Evolutionary conservation across 306 rosid species (phyloP).

Genomic region (Carpinus viminea): DNA sequence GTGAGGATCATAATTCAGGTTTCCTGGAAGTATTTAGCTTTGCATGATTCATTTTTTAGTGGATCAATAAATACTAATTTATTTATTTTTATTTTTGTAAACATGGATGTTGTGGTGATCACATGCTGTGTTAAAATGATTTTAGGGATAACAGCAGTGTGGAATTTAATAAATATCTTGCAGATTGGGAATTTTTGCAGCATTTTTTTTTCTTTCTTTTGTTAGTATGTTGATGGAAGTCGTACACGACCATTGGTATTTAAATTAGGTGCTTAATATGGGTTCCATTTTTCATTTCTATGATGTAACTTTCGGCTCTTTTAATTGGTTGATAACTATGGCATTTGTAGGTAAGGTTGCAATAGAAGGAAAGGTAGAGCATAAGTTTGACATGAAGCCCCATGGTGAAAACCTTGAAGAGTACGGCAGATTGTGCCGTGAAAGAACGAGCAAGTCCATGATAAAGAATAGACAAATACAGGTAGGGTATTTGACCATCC

Average conservation of each 20-base stretch:
- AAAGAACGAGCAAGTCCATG: conserved; percentile 90
- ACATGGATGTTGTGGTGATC: background rate
- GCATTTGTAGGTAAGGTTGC: conserved; percentile 63
- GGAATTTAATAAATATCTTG: background rate
- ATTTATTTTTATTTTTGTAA: background rate
- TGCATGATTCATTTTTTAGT: background rate
- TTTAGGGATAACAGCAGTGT: background rate
- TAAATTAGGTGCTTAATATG: background rate
- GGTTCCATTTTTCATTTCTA: background rate
- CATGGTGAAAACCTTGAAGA: conserved; percentile 84
- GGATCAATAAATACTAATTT: background rate
- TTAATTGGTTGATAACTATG: conserved; percentile 14
- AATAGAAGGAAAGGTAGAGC: conserved; percentile 95
- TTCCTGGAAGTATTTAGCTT: background rate
- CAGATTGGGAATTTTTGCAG: too few relatives aligned
- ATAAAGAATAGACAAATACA: conserved; percentile 83
- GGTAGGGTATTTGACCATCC: conserved; percentile 44
- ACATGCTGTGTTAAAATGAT: background rate
- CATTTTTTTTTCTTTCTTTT: background rate
- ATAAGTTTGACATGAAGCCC: conserved; percentile 97
- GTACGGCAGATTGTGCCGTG: conserved; percentile 91
- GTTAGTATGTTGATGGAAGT: background rate
- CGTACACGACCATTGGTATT: background rate
- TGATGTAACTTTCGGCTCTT: background rate
- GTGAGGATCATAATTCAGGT: conserved; percentile 42